Percentiles rank a stretch among this genome's conserved stretches.
phyloP scores from a whole-genome alignment of 768 basidiomycete genomes.

The Boletus rubescentipes region DNA sequence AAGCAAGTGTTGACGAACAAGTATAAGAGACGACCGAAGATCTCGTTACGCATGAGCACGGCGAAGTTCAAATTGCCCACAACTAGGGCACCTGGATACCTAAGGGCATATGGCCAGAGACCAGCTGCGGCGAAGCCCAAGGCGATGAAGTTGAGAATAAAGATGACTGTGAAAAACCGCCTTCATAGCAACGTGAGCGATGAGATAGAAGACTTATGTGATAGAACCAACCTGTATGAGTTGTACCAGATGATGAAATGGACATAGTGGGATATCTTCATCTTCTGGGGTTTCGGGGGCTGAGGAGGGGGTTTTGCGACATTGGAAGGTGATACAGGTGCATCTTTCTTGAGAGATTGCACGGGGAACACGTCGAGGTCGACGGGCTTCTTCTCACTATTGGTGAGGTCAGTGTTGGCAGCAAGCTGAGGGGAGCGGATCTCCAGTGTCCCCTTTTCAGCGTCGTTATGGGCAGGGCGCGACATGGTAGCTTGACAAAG shows the following conservation, averaged over 20 bases:
- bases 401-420: conserved; percentile 30
- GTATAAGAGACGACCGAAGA: conserved; percentile 78
- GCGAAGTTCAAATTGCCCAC: conserved; percentile 72
- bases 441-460: conserved; percentile 59
- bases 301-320: conserved; percentile 35
- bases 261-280: conserved; percentile 59
- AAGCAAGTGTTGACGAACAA: conserved; percentile 69
- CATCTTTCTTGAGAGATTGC: conserved; percentile 43
- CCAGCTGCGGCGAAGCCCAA: conserved; percentile 59
- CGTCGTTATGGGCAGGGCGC: conserved; percentile 46
- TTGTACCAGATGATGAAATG: conserved; percentile 74
- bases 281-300: conserved; percentile 46
- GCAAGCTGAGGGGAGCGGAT: conserved; percentile 35
- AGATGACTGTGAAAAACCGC: conserved; percentile 69
- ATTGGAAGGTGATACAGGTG: conserved; percentile 34
- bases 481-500: conserved; percentile 38
- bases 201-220: neutral
- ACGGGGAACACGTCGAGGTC: conserved; percentile 32
- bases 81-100: conserved; percentile 69
- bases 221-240: conserved; percentile 58
- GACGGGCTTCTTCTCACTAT: conserved; percentile 41
- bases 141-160: conserved; percentile 59
- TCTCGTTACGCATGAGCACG: conserved; percentile 77
- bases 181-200: conserved; percentile 35
- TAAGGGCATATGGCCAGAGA: conserved; percentile 65